These are phyloP conservation scores for Heterococcus sp. DNA, from an alignment of 108 stramenopile genomes.

Conservation along the genomic window DNA sequence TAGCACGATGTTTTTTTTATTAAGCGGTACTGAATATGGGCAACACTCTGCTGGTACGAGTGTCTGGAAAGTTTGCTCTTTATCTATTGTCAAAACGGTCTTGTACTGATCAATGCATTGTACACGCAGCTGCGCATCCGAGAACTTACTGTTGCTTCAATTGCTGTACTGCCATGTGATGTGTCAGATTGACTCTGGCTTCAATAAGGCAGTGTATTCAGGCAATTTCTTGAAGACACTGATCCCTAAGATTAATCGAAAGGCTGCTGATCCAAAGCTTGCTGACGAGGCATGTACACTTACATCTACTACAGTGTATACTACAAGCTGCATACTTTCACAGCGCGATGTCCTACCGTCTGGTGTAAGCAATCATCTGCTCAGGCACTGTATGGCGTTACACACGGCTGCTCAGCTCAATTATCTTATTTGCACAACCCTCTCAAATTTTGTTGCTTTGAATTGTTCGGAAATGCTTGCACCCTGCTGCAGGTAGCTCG, in stretches of 20 bases:
- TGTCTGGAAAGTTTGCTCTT: neutral
- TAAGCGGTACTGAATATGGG: neutral
- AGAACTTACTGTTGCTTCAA: neutral
- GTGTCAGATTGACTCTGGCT: constrained; percentile 60
- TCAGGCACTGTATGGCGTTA: too few species aligned
- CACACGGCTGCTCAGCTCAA: too few species aligned
- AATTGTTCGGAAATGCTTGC: too few species aligned
- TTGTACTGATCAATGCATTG: neutral
- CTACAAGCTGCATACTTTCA: too few species aligned
- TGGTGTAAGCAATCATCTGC: too few species aligned
- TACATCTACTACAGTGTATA: too few species aligned
- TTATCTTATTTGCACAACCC: too few species aligned
- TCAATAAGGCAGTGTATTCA: constrained; percentile 56
- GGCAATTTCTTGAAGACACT: constrained; percentile 33
- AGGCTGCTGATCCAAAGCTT: constrained; percentile 1
- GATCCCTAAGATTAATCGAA: constrained; percentile 18
- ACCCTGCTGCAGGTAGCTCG: neutral
- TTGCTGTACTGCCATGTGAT: too few species aligned
- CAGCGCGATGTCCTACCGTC: too few species aligned
- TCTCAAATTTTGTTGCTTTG: too few species aligned
- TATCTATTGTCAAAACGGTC: neutral
- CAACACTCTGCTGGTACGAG: neutral
- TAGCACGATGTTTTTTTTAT: neutral
- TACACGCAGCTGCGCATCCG: neutral
- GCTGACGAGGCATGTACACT: neutral